A percentile compares a stretch with the other conserved stretches of the same genome.
These are phyloP conservation scores for Stephanodiscus minutulus DNA, from an alignment of 108 stramenopile genomes.

Conservation along the genomic window DNA sequence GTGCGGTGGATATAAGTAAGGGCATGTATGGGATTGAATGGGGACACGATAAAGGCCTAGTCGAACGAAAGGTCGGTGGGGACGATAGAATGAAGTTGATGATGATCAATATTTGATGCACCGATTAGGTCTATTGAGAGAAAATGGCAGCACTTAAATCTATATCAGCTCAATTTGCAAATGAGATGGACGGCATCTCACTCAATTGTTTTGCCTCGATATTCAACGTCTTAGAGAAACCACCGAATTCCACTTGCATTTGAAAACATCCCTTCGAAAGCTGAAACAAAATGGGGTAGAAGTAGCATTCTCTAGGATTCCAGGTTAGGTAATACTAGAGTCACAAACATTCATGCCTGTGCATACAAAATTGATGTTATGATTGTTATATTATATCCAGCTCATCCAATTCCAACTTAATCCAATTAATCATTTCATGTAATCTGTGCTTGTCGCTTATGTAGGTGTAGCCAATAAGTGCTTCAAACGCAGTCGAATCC, in stretches of 20 bases:
- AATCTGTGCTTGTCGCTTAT: constrained; percentile 66
- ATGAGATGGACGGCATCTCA: constrained; percentile 13
- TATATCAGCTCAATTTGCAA: constrained; percentile 22
- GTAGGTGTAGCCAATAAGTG: constrained; percentile 80
- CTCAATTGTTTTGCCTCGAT: constrained; percentile 28
- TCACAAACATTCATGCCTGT: not conserved
- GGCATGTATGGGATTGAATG: constrained; percentile 10
- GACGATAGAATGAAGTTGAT: constrained; percentile 6
- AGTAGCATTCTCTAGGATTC: constrained; percentile 14
- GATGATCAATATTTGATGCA: not conserved
- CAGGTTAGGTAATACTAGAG: not conserved
- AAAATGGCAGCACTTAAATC: constrained; percentile 4
- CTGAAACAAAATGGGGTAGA: constrained; percentile 20
- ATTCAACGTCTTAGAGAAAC: constrained; percentile 20
- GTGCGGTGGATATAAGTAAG: constrained; percentile 34
- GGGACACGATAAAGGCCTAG: constrained; percentile 19
- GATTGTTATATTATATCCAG: constrained; percentile 9
- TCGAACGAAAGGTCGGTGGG: constrained; percentile 5
- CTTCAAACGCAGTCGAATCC: constrained; percentile 88
- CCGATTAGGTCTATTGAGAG: not conserved
- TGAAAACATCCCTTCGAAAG: constrained; percentile 28
- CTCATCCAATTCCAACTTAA: constrained; percentile 38
- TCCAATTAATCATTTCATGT: constrained; percentile 63
- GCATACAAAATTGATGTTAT: not conserved
- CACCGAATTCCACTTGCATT: not conserved